Evolutionary conservation across 805 yeast genomes (phyloP), one percentile per base, ranked within the genome.

Genomic region (Candida hungchunana): DNA sequence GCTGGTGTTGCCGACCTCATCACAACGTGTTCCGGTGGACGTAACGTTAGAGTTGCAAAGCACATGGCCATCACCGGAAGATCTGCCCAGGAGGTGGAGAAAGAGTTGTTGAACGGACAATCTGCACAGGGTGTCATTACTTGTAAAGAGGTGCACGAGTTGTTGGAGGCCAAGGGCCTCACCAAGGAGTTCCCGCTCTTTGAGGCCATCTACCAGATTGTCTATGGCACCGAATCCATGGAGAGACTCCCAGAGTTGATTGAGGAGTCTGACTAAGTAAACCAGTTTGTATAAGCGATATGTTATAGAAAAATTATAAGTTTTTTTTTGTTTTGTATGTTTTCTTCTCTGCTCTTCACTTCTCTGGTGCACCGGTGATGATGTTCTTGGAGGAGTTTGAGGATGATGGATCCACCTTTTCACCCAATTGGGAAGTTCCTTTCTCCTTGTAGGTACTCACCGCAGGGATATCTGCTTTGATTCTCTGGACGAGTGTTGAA

Each of bases 1-100:
- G 96, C 96, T 16, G 98, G 98, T 66, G 97, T 93, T 39, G 98
- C 98, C 25, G 98, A 93, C 62, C 73, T 93, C 56, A 93, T 93
- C 63, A 93, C 98, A 36, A 88, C 98, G 13, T 93, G 98, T 67
- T 76, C 94, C 14, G 97, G 97, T 57, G 98, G 98, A 58, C 79
- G 98, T 69, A 93, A 93, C 67, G 95, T 85, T 51, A 76, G 82
- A 60, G 95, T 93, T 43, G 97, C 93, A 35, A 78, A 73, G 51
- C 80, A 75, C 61, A 82, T 86, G 84, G 90, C 95, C 40, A 71
- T 77, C 61, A 71, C 88, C 42, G 82, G 82, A 43, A 84, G 78
- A 53, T 62, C 77, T 42, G 93, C 95, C 29, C 68, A 71, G 56
- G 88, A 80, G 53, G 82, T 93, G 38, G 98, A 93, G 66, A 79